phyloP scores from a whole-genome alignment of 805 yeast species.

The Priceomyces castillae region DNA sequence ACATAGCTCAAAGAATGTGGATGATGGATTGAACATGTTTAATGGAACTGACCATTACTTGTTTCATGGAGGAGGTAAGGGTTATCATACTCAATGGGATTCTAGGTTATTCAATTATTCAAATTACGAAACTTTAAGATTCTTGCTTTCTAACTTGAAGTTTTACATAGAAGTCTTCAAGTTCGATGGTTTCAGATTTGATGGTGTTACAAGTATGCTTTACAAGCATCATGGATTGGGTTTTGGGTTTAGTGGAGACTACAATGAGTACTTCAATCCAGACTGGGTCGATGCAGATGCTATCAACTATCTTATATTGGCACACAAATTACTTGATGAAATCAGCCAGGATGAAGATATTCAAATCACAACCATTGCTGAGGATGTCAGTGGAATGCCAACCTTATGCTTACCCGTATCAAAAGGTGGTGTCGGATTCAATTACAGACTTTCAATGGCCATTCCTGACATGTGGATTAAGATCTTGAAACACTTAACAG shows the following conservation, averaged over 20 bases:
- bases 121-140: conserved; percentile 84
- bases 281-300: conserved; percentile 86
- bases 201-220: conserved; percentile 93
- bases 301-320: conserved; percentile 80
- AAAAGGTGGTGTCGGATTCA: conserved; percentile 89
- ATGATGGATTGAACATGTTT: conserved; percentile 88
- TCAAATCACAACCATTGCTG: conserved; percentile 78
- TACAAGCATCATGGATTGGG: conserved; percentile 92
- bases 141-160: conserved; percentile 78
- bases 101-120: conserved; percentile 93
- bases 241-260: conserved; percentile 86
- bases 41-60: conserved; percentile 96
- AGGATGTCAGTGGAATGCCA: conserved; percentile 97
- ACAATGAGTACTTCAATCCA: conserved; percentile 82
- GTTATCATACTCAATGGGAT: conserved; percentile 92
- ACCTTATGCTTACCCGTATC: conserved; percentile 75
- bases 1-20: conserved; percentile 91
- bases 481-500: conserved; percentile 73
- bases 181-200: conserved; percentile 95
- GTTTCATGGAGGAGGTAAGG: conserved; percentile 89
- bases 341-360: conserved; percentile 38
- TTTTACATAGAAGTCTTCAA: conserved; percentile 78
- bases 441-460: conserved; percentile 94
- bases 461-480: conserved; percentile 99
- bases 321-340: conserved; percentile 71